A percentile compares a stretch with the other conserved stretches of the same genome.
These are phyloP conservation scores for Ceratocystis papillata DNA, from an alignment of 2,329 filamentous ascomycete genomes.

Conservation along the genomic window DNA sequence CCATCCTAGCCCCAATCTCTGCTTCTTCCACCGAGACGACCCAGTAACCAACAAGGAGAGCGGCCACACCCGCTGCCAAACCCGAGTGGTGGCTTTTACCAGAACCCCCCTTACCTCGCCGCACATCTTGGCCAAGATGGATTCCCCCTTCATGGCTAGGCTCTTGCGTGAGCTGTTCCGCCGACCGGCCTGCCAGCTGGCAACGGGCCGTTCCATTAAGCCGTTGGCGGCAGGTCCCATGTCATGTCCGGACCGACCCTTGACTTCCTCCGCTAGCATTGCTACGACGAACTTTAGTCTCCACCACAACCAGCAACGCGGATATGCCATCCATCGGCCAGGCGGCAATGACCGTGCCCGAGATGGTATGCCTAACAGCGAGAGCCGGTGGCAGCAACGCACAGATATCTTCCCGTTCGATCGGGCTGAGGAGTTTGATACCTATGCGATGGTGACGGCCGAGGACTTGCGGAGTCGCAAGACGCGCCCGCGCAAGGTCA, in stretches of 20 bases:
- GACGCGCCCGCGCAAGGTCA: conserved; percentile 74
- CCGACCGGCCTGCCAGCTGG: conserved; percentile 47
- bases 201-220: conserved; percentile 33
- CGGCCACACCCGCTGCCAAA: background rate
- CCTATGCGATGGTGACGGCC: conserved; percentile 78
- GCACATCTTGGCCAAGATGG: conserved; percentile 46
- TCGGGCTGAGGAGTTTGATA: conserved; percentile 65
- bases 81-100: background rate
- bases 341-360: conserved; percentile 11
- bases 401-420: conserved; percentile 64
- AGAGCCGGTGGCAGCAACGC: conserved; percentile 78
- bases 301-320: conserved; percentile 27
- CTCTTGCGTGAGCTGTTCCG: conserved; percentile 79
- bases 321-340: conserved; percentile 25
- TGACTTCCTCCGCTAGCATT: conserved; percentile 25
- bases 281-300: conserved; percentile 27
- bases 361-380: conserved; percentile 34
- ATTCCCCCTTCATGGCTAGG: conserved; percentile 65
- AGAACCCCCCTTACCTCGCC: background rate
- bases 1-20: background rate
- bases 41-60: background rate
- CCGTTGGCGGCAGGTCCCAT: conserved; percentile 21
- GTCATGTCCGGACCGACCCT: conserved; percentile 20
- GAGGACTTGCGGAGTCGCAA: conserved; percentile 59
- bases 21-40: background rate